These are phyloP conservation scores for Ambrosiella xylebori DNA, from an alignment of 2,329 filamentous ascomycete species.

Conservation along the genomic window DNA sequence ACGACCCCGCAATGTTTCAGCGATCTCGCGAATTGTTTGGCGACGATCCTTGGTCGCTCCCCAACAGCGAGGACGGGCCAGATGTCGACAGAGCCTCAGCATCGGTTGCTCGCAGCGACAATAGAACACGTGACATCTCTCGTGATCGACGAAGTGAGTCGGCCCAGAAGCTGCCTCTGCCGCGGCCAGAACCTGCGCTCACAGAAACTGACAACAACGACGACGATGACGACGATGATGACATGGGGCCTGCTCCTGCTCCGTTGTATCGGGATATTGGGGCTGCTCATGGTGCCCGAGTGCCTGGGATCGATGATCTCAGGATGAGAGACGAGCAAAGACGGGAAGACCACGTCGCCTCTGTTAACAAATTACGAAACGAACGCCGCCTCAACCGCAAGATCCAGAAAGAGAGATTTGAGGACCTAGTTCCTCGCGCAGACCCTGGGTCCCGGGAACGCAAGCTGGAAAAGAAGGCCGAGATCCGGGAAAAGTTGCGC, in stretches of 20 bases:
- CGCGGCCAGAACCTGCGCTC: conserved; percentile 8
- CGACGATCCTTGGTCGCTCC: conserved; percentile 5
- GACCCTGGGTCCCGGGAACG: conserved; percentile 71
- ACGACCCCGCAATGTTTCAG: conserved; percentile 56
- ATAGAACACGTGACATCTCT: not conserved
- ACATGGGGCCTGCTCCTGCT: conserved; percentile 10
- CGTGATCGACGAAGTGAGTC: not conserved
- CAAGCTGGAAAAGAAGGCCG: conserved; percentile 67
- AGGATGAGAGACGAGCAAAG: conserved; percentile 39
- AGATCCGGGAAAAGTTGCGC: conserved; percentile 55
- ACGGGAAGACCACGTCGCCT: conserved; percentile 26
- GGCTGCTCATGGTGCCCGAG: conserved; percentile 33
- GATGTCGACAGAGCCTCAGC: not conserved
- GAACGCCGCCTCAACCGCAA: conserved; percentile 48
- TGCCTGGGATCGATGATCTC: conserved; percentile 61
- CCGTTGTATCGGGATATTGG: conserved; percentile 23
- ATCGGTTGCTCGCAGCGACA: not conserved
- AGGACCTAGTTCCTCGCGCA: conserved; percentile 69
- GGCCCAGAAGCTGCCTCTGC: not conserved
- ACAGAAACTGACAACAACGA: not conserved
- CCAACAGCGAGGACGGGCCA: not conserved
- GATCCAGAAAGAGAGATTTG: conserved; percentile 52
- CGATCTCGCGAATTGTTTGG: conserved; percentile 10
- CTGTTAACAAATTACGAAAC: conserved; percentile 36
- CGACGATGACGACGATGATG: conserved; percentile 4